Base-by-base conservation (phyloP, 257 asterid species). In the Nicotiana tomentosiformis region DNA sequence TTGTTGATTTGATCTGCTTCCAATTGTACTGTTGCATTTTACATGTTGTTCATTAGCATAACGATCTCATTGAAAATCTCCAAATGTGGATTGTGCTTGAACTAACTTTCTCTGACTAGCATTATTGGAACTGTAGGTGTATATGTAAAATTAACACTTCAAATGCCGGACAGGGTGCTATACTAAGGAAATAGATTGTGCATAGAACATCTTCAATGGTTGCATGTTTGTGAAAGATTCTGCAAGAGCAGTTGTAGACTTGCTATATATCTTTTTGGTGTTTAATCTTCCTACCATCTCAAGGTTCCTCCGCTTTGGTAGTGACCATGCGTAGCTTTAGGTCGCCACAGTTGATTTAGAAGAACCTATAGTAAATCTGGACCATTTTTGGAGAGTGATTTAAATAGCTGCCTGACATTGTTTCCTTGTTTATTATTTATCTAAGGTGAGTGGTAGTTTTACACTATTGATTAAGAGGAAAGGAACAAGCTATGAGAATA, bases 401-500 rank as follows among this genome's bases (percentile, higher is more conserved):
- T 29, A 1, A 49, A 15, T 60, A 76, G 43, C 29, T 26, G 46
- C 64, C 80, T 51, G 29, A 51, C 62, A 76, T 76, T 74, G 62
- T 74, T 74, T 74, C 80, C 80, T 10, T 51, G 80, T 76, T 76
- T 51, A 15, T 74, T 74, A 76, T 51, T 51, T 8, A 20, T 51
- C 39, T 26, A 10, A 51, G 46, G 80, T 5, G 46, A 49, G 80
- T 26, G 37, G 17, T 76, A 26, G 65, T 51, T 29, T 49, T 37
- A 51, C 80, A 29, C 46, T 29, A 76, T 1, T 51, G 65, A 76
- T 76, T 76, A 26, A 7, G 51, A 49, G 61, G 79, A 74, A 49
- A 37, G 35, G 15, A 49, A 46, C 29, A 49, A 29, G 29, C 43
- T 76, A 29, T 51, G 26, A 76, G 53, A 51, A 16, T 11, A 76